A percentile compares a stretch with the other conserved stretches of the same genome.
phyloP scores from a whole-genome alignment of 2,329 filamentous ascomycete species.

The Stenocarpella maydis region DNA sequence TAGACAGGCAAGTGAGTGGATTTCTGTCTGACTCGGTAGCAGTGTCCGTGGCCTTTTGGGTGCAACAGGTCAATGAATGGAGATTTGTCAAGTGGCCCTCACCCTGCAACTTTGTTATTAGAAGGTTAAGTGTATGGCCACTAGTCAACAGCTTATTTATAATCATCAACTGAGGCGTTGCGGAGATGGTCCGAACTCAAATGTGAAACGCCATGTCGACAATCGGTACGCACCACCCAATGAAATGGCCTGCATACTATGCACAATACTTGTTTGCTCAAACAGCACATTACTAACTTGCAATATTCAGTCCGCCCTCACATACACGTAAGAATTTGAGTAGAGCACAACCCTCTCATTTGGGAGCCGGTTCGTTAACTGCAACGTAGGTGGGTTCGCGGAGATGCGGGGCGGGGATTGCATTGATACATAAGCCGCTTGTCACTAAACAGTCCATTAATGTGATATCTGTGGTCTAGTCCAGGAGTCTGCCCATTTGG shows the following conservation, averaged over 20 bases:
- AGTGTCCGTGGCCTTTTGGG: conserved; percentile 16
- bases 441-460: background rate
- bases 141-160: no score
- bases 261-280: background rate
- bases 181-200: background rate
- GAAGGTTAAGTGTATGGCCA: background rate
- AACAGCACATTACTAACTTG: background rate
- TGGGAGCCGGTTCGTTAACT: background rate
- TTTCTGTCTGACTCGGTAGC: background rate
- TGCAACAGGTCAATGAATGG: background rate
- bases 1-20: conserved; percentile 25
- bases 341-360: background rate
- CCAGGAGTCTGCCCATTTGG: background rate
- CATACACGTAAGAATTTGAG: no score
- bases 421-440: background rate
- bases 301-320: background rate
- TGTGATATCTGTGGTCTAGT: background rate
- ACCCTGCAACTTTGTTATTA: background rate
- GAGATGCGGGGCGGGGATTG: no score
- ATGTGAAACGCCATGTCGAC: background rate
- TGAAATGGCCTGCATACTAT: no score
- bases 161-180: background rate
- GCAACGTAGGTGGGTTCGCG: background rate
- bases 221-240: background rate
- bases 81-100: background rate